These are phyloP conservation scores for Septoria linicola DNA, from an alignment of 2,329 filamentous ascomycete genomes.

Conservation along the genomic window DNA sequence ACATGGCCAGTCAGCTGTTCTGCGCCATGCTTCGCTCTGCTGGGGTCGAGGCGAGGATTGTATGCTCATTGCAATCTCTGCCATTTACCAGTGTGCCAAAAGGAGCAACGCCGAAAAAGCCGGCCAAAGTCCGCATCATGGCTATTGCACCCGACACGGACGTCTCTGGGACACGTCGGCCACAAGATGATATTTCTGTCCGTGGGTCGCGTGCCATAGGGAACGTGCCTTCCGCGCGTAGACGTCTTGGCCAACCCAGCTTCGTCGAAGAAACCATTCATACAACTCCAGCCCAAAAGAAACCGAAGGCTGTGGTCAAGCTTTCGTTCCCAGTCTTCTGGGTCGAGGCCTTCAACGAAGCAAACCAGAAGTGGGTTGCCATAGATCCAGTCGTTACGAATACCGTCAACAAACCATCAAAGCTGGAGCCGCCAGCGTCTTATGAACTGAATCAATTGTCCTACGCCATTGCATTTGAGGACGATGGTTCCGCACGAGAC, in stretches of 20 bases:
- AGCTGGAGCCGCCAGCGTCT: conserved; percentile 77
- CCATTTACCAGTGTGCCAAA: conserved; percentile 60
- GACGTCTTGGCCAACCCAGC: conserved; percentile 37
- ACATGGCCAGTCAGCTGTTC: conserved; percentile 86
- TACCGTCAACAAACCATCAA: conserved; percentile 71
- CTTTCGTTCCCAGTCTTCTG: conserved; percentile 84
- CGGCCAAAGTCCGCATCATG: conserved; percentile 39
- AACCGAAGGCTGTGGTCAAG: conserved; percentile 57
- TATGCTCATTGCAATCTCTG: conserved; percentile 86
- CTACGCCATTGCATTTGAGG: conserved; percentile 84
- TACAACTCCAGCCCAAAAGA: conserved; percentile 28
- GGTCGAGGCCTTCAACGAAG: conserved; percentile 86
- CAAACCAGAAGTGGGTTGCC: conserved; percentile 87
- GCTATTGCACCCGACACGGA: conserved; percentile 29
- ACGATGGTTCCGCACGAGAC: conserved; percentile 74
- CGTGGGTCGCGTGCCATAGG: conserved; percentile 24
- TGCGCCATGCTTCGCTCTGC: conserved; percentile 80
- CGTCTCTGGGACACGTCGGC: conserved; percentile 16
- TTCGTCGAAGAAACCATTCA: conserved; percentile 21
- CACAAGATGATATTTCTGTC: conserved; percentile 30
- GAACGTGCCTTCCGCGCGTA: conserved; percentile 33
- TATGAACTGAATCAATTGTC: conserved; percentile 74
- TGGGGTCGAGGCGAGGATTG: conserved; percentile 77
- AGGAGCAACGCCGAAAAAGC: conserved; percentile 45
- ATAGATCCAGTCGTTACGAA: conserved; percentile 82